phyloP scores from a whole-genome alignment of 2,329 filamentous ascomycete species.

The Hymenoscyphus salicellus region DNA sequence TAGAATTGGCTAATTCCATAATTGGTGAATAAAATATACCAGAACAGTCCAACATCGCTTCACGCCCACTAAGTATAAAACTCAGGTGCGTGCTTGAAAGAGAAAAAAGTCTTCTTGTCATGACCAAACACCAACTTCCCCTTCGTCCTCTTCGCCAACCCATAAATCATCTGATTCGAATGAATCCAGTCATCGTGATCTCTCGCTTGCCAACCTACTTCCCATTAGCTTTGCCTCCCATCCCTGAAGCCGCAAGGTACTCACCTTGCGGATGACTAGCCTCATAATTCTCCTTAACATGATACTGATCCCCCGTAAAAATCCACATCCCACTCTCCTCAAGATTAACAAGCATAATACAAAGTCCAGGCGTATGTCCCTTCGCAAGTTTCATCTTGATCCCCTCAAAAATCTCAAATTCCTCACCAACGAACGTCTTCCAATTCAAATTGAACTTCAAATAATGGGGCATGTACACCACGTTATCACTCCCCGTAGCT shows the following conservation, averaged over 20 bases:
- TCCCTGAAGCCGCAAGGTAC: not conserved
- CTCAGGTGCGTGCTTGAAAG: not conserved
- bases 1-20: too few species aligned
- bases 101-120: constrained; percentile 23
- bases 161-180: constrained; percentile 37
- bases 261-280: constrained; percentile 32
- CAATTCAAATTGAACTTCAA: constrained; percentile 41
- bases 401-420: constrained; percentile 38
- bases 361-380: constrained; percentile 20
- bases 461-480: constrained; percentile 39
- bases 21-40: too few species aligned
- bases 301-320: constrained; percentile 42
- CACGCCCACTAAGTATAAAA: not conserved
- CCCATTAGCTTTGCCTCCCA: not conserved
- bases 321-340: constrained; percentile 37
- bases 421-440: constrained; percentile 38
- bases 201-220: constrained; percentile 36
- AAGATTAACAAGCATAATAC: constrained; percentile 18
- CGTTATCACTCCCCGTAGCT: constrained; percentile 39
- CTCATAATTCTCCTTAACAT: constrained; percentile 41
- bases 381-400: constrained; percentile 26
- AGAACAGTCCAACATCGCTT: too few species aligned
- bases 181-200: constrained; percentile 40
- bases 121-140: constrained; percentile 18
- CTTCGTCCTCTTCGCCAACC: constrained; percentile 29